Evolutionary conservation across 192 early-diverging fungal genomes (phyloP), one percentile per base, ranked within the genome.

Genomic region (Coemansia sp.): DNA sequence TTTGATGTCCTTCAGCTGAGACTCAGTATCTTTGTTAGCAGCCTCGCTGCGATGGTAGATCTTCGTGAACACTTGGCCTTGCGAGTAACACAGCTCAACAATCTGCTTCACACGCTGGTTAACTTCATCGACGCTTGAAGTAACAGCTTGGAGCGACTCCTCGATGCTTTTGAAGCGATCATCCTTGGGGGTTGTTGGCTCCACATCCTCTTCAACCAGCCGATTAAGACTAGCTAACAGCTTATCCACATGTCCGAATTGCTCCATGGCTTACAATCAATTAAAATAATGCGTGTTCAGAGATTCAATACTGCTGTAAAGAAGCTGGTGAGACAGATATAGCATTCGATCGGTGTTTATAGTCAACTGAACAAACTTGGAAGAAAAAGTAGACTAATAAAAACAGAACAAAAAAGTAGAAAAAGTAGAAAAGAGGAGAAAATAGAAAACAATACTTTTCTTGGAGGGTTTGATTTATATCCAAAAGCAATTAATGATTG

Each of bases 31-130:
- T 37, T 59, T 59, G 57, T 41, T 39, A 19, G 36, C 57, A 59
- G 39, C 39, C 39, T 59, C 57, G 15, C 57, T 41, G 39, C 57
- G 57, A 59, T 59, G 5, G 13, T 59, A 59, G 37, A 59, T 61
- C n/a, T 68, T 60, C 45, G 66, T 26, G n/a, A 68, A 13, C 46
- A 61, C 45, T 26, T 68, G 56, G 19, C 66, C 58, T 41, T 68
- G 66, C 46, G 57, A 68, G n/a, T 45, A 57, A 5, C 57, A 48
- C 21, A 68, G 52, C 6, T 68, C 66, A n/a, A 59, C 48, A 13
- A 68, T 36, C 15, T 68, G 66, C 18, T 47, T 68, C 58, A 58
- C 12, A 59, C 32, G 57, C 57, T 40, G 39, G 37, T 59, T 59
- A 9, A 59, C 39, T 41, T 59, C 57, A 59, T 59, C 39, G 16